Conservation (phyloP, 2,329 filamentous ascomycete species). For the Didymella pinodella region DNA sequence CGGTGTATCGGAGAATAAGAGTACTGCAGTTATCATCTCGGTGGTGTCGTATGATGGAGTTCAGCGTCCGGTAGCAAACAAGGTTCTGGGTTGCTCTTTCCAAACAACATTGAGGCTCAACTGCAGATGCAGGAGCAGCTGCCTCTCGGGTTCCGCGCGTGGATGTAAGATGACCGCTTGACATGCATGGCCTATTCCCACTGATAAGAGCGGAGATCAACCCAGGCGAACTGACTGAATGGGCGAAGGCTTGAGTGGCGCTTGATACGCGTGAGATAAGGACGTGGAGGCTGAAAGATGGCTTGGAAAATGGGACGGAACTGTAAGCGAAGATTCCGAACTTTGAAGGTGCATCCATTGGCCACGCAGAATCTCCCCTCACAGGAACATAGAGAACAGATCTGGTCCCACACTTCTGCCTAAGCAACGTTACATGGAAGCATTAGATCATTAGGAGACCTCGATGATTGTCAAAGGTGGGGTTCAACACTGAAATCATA, state of each 20-base stretch:
- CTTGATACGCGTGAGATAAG: conserved; percentile 16
- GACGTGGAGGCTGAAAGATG: conserved; percentile 12
- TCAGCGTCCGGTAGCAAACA: not conserved
- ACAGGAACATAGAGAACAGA: not conserved
- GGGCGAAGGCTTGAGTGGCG: not conserved
- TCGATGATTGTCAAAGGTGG: not conserved
- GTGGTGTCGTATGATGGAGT: not conserved
- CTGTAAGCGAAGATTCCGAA: not conserved
- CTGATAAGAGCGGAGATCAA: conserved; percentile 12
- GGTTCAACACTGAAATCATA: not conserved
- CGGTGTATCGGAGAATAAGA: not conserved
- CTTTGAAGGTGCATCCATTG: not conserved
- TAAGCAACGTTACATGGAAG: not conserved
- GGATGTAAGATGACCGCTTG: not conserved
- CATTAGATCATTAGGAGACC: not conserved
- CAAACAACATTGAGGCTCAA: not conserved
- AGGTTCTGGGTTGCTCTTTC: not conserved
- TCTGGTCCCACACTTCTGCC: not conserved
- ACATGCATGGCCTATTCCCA: not conserved
- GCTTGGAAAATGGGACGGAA: conserved; percentile 12
- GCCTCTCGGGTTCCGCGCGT: not conserved
- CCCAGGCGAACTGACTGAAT: not conserved
- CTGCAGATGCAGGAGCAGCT: conserved; percentile 5
- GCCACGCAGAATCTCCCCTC: not conserved
- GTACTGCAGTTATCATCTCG: not conserved